A percentile compares a stretch with the other conserved stretches of the same genome.
Evolutionary conservation across 1,284 basidiomycete species (phyloP).

Genomic region (Pisolithus thermaeus): DNA sequence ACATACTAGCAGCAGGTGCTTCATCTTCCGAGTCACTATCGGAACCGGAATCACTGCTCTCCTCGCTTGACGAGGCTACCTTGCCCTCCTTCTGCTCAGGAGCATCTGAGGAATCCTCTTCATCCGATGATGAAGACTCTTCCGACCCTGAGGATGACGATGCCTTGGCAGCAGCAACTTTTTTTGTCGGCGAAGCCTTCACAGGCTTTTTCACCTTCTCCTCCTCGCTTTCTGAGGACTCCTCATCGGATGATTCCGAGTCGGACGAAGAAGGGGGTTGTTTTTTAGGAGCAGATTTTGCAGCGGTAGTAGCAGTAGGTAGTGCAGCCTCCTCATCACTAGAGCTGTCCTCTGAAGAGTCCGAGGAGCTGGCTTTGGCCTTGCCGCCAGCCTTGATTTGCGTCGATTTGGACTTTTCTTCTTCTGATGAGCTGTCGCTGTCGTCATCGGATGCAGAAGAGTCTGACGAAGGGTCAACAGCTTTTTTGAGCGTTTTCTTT

Average conservation of each 20-base stretch:
- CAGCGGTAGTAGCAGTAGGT: background rate
- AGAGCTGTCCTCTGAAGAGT: slow-evolving; percentile 15
- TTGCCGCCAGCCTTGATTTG: slow-evolving; percentile 1
- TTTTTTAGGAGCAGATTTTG: slow-evolving; percentile 1
- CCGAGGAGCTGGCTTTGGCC: slow-evolving; percentile 13
- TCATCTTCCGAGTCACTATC: background rate
- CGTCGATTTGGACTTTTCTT: slow-evolving; percentile 1
- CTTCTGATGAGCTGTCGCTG: slow-evolving; percentile 29
- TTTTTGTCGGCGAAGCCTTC: background rate
- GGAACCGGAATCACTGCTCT: background rate
- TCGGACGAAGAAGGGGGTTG: background rate
- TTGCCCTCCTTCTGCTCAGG: background rate
- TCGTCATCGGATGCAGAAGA: slow-evolving; percentile 33
- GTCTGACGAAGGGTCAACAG: background rate
- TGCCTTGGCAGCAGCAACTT: background rate
- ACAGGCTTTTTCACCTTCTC: slow-evolving; percentile 11
- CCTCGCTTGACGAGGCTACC: background rate
- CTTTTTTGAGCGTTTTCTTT: background rate
- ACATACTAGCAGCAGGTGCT: background rate
- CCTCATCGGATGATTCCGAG: slow-evolving; percentile 2
- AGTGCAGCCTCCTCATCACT: background rate
- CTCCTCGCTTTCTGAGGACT: slow-evolving; percentile 9
- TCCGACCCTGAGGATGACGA: background rate
- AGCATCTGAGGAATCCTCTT: background rate
- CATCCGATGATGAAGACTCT: background rate